Percentiles rank a stretch among this genome's conserved stretches.
These are phyloP conservation scores for Metroxylon sagu DNA, from an alignment of 176 grass and related monocot species.

Conservation along the genomic window DNA sequence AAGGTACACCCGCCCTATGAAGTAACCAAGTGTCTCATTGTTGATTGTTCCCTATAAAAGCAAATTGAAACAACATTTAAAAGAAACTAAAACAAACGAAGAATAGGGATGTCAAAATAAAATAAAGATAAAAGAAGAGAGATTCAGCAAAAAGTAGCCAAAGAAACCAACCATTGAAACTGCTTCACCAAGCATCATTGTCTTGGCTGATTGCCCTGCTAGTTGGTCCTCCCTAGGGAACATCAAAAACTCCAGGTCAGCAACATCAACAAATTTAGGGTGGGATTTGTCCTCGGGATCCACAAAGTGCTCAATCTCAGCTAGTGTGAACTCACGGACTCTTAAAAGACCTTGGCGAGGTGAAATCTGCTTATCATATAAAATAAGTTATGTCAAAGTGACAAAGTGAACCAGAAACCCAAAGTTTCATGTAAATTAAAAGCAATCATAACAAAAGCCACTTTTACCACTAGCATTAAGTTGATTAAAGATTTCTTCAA, in stretches of 20 bases:
- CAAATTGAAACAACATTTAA: slow-evolving; percentile 1
- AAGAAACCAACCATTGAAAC: slow-evolving; percentile 48
- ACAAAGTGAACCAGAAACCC: too few species aligned
- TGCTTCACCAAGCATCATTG: slow-evolving; percentile 47
- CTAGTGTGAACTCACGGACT: slow-evolving; percentile 72
- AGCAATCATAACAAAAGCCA: too few species aligned
- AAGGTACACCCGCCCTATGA: slow-evolving; percentile 78
- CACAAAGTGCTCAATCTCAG: slow-evolving; percentile 86
- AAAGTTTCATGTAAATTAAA: too few species aligned
- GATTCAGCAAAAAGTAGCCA: background rate
- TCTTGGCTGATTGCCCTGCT: slow-evolving; percentile 46
- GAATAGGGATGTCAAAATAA: background rate
- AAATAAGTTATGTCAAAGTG: background rate
- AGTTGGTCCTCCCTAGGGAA: slow-evolving; percentile 64
- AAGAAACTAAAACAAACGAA: slow-evolving; percentile 10
- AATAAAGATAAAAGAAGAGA: too few species aligned
- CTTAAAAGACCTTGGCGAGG: slow-evolving; percentile 85
- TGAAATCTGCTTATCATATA: slow-evolving; percentile 43
- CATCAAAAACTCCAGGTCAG: slow-evolving; percentile 62
- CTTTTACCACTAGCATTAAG: too few species aligned
- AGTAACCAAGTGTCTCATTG: slow-evolving; percentile 85
- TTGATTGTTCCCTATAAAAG: slow-evolving; percentile 59
- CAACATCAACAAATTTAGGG: slow-evolving; percentile 69
- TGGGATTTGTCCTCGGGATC: slow-evolving; percentile 81
- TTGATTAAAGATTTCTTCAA: too few species aligned